Evolutionary conservation across 139 green algal species (phyloP).

Genomic region (Picochlorum sp.): DNA sequence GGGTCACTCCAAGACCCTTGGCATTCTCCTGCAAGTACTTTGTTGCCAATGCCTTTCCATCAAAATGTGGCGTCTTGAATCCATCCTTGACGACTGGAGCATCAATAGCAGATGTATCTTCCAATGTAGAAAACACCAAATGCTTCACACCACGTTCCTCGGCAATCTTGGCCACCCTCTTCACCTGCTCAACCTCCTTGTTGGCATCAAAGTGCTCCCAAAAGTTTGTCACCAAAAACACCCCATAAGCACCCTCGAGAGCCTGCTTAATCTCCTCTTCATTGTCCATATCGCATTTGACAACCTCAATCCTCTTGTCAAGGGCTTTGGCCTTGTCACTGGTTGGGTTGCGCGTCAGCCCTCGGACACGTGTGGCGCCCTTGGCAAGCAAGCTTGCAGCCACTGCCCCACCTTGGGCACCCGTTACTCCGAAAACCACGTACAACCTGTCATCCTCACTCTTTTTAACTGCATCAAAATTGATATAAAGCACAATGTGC

Average conservation of each 20-base stretch:
- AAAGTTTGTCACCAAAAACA: constrained; percentile 1
- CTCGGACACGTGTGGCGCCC: not conserved
- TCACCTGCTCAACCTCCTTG: constrained; percentile 1
- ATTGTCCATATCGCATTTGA: not conserved
- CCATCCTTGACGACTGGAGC: not conserved
- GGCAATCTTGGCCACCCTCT: not conserved
- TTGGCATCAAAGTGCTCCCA: constrained; percentile 2
- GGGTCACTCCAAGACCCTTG: not conserved
- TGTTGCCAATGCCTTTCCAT: constrained; percentile 4
- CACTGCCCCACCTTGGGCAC: not conserved
- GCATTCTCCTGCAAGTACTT: not conserved
- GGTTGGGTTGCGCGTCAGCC: not conserved
- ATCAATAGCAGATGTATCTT: not conserved
- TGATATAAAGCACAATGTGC: too few relatives aligned
- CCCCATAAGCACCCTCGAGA: not conserved
- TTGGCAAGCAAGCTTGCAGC: not conserved
- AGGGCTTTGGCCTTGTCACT: not conserved
- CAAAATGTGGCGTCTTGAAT: not conserved
- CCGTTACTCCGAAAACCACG: not conserved
- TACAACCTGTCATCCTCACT: not conserved
- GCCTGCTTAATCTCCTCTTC: not conserved
- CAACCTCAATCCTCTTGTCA: not conserved
- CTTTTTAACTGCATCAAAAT: too few relatives aligned
- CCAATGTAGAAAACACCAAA: not conserved
- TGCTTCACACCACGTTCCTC: not conserved